Conservation (phyloP, 192 early-diverging fungal species). For the Allomyces arbusculus region DNA sequence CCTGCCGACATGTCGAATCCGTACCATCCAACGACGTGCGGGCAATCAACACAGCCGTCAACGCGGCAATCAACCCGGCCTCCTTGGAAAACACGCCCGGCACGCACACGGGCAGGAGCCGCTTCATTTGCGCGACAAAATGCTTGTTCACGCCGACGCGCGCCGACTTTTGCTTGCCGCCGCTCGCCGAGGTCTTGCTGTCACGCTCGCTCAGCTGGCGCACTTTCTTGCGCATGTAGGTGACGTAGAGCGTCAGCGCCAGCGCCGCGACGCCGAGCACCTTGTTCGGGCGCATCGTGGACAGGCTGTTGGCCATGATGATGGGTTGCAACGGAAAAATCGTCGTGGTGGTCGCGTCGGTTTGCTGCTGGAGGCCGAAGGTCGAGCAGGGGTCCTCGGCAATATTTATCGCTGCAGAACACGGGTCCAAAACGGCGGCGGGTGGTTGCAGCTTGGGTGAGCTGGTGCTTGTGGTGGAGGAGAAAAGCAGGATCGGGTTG, state of each 20-base stretch:
- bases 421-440: no score
- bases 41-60: constrained; percentile 30
- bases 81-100: constrained; percentile 32
- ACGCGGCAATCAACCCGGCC: constrained; percentile 15
- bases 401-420: no score
- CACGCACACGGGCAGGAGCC: constrained; percentile 34
- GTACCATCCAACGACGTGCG: constrained; percentile 33
- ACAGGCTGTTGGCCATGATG: not conserved
- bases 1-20: no score
- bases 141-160: constrained; percentile 28
- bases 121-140: constrained; percentile 33
- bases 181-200: not conserved
- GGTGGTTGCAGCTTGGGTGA: no score
- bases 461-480: no score
- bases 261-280: not conserved
- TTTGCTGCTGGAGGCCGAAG: no score
- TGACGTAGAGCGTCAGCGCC: not conserved
- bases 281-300: not conserved
- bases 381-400: no score
- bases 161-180: not conserved
- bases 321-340: no score
- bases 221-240: not conserved
- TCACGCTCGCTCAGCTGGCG: not conserved
- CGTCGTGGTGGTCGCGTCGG: no score
- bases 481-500: no score